Base-by-base conservation (phyloP, 176 grass and related monocot species). In the Aegilops bicornis region DNA sequence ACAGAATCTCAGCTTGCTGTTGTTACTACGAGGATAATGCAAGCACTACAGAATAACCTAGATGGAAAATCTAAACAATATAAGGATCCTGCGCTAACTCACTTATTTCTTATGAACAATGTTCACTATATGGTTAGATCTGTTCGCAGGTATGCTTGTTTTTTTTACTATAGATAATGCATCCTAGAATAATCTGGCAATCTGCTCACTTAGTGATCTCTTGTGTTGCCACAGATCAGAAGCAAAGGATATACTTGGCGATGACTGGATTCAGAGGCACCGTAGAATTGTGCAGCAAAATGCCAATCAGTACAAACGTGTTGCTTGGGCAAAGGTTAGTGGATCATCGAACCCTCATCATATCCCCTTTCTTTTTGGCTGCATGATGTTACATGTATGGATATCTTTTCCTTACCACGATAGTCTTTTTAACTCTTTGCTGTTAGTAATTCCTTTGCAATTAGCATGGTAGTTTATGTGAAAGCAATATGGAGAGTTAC, bases 101-200 rank as follows among this genome's bases (percentile, higher is more conserved):
- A 90, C 75, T 70, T 98, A 33, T 98, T 98, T 91, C 90, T 96
- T 74, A 98, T 98, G 96, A 98, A 98, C 74, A 98, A 98, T 61
- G 86, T 98, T 24, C 96, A 98, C 69, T 98, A 98, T 78, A 98
- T 96, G 89, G 96, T 98, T 80, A 93, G 93, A 91, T 98, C 96
- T 84, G 91, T 98, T 45, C 91, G 96, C 64, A 94, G 96, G 96
- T 98, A 96, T 76, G 82, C 77, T 69, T 17, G 37, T 62, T 78
- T 30, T 60, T 65, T 37, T 74, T 83, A 20, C 24, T 52, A 27
- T 64, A 47, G 64, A 64, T 76, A 17, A 17, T 27, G 35, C 16
- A 64, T 88, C 68, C 0, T 30, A 75, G 24, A 45, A 15, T 76
- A 10, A 69, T 80, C 2, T 35, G n/a, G 78, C 58, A 35, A 56